Evolutionary conservation across 2,329 filamentous ascomycete species (phyloP), one percentile per base, ranked within the genome.

Genomic region (Penicillium sp.): DNA sequence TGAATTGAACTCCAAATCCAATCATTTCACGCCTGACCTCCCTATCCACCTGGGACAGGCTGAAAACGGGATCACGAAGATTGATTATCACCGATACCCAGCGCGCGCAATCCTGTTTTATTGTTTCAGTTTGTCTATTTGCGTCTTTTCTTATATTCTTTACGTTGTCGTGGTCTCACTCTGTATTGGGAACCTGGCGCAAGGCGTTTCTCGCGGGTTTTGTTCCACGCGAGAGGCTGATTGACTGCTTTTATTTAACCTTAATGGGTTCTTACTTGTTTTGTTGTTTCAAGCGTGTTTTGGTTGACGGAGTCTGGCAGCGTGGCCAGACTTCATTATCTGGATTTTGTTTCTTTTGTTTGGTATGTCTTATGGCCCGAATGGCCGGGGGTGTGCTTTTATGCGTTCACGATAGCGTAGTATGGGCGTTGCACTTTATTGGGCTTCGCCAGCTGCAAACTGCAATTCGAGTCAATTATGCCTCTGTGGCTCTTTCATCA

Each of bases 41-140:
- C 13, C 22, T 43, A 9, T 22, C 4, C 5, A 22, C 6, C 11
- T 22, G 36, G 39, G 21, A 21, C 27, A 11, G 32, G 40, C 21
- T 18, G 45, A 49, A 48, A 54, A 50, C 47, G 46, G 52, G 40
- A 54, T 49, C 46, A 54, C 52, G 52, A 49, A 49, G 42, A 54
- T 50, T 54, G 52, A 54, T 54, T 54, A 45, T 50, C 52, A 53
- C 51, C 51, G 43, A 54, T 54, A 54, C 52, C 52, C 52, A 54
- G 24, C 36, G 40, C 47, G 52, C 52, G 47, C 52, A 27, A 50
- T 40, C 16, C 43, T 9, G 24, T 45, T 21, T 47, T 48, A 18
- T 3, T 32, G 5, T 24, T 21, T 10, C 16, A 34, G 39, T 49
- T 36, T 27, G 16, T 21, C 18, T 21, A 21, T 40, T 32, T 24